Evolutionary conservation across 352 stramenopile species (phyloP), one percentile per base, ranked within the genome.

Genomic region (Phytopythium oedochilum): DNA sequence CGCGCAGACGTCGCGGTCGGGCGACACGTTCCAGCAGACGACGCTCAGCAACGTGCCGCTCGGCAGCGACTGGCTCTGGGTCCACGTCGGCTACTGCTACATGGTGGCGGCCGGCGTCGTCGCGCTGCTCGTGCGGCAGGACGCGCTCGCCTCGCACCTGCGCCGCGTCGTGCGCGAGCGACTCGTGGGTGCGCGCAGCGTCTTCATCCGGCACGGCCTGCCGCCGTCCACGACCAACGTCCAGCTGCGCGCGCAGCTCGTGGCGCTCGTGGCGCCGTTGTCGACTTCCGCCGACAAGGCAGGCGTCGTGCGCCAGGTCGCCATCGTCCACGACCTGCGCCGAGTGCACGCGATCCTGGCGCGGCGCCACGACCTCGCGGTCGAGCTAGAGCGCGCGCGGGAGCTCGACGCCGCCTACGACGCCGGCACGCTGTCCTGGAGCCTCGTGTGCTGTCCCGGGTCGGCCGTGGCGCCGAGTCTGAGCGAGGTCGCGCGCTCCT

Each of bases 41-140:
- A 93, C 83, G n/a, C 81, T 89, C 45, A 89, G 83, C 50, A 93
- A 93, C 49, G 83, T 93, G 18, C 83, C 83, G 22, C 63, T 93
- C 0, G 70, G 81, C 44, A 93, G 83, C 53, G 53, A 83, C 39
- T 93, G 83, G 80, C 87, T 84, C 57, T 93, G 83, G 83, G 66
- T 63, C 12, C 83, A 93, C 52, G 83, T 93, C 3, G 76, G 52
- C 12, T 91, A 91, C 39, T 89, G 76, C 59, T 93, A 93, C 57
- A 12, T 89, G 10, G 73, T 89, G 6, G 81, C 73, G 5, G 71
- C 53, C 10, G 70, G 74, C 17, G 69, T 89, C 22, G 48, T 90
- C 9, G 34, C 34, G 18, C 73, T 93, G 25, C 42, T 93, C 32
- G 20, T 62, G 1, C 78, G 73, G 22, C 81, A 91, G 52, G 65